Base-by-base conservation (phyloP, 2,329 filamentous ascomycete species). In the Colletotrichum chlorophyti region DNA sequence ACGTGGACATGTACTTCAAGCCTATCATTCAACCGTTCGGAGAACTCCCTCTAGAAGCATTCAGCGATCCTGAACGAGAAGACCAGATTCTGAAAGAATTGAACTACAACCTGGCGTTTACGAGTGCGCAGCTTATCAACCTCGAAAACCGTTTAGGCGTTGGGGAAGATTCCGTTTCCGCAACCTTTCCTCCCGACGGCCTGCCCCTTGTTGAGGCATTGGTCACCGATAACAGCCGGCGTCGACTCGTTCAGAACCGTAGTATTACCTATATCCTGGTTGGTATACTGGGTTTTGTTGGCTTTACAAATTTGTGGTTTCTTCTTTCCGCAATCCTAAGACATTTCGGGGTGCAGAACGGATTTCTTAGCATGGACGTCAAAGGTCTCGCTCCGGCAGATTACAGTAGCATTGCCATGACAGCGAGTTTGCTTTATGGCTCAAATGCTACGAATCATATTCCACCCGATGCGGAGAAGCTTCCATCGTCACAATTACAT, bases 211-310 rank as follows among this genome's bases (percentile, higher is more conserved):
- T 57, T 11, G 29, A 42, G 5, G 53, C 38, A n/a, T 15, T 23
- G 7, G 29, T 51, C 3, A 8, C 11, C 8, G 46, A 57, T 14
- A n/a, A 6, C 4, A 26, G 46, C 1, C 38, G 19, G 1, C 46
- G 46, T 15, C 38, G 46, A 4, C 32, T 57, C 8, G 24, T 57
- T 7, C 46, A 57, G 46, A 52, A 45, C 38, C 45, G 46, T 4
- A 29, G 11, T 8, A 35, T 38, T 8, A 57, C 53, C 17, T 38
- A 38, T 12, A 12, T 40, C 1, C 9, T 57, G 23, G 24, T 57
- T 1, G 37, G 14, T 2, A 27, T 57, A 11, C 37, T 57, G 23
- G 38, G 53, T 1, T 10, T 40, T 10, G 46, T 52, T 1, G 53
- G 29, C 5, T 17, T 38, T 2, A 17, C 23, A 2, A 31, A 51